Percentiles rank a stretch among this genome's conserved stretches.
Evolutionary conservation across 1,284 basidiomycete genomes (phyloP).

Genomic region (Puccinia triticina): DNA sequence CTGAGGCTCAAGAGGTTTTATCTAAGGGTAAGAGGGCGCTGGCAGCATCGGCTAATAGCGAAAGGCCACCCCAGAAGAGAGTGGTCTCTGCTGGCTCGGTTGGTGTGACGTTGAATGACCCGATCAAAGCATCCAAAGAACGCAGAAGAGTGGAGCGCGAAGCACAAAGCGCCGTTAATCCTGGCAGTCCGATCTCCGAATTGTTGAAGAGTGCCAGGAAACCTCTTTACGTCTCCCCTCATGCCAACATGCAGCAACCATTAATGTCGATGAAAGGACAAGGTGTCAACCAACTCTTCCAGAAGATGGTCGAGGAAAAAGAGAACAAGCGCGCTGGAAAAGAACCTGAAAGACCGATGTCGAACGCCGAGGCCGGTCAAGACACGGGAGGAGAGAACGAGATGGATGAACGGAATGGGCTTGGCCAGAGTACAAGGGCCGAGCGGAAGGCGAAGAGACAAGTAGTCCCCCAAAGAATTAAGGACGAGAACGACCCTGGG

Average conservation of each 20-base stretch:
- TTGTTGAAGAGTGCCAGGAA: constrained; percentile 82
- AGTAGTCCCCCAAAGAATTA: constrained; percentile 32
- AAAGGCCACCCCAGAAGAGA: constrained; percentile 38
- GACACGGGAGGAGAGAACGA: constrained; percentile 60
- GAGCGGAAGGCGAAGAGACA: constrained; percentile 46
- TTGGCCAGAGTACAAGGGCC: constrained; percentile 49
- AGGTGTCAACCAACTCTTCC: constrained; percentile 38
- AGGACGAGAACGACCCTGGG: constrained; percentile 45
- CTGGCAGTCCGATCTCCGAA: constrained; percentile 89
- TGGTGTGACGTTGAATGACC: constrained; percentile 37
- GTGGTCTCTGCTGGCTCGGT: constrained; percentile 36
- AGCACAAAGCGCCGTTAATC: constrained; percentile 91
- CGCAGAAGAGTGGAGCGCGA: constrained; percentile 71
- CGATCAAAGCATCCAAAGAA: constrained; percentile 47
- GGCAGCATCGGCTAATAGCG: constrained; percentile 42
- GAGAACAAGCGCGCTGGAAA: constrained; percentile 50
- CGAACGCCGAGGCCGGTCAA: constrained; percentile 42
- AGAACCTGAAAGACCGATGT: constrained; percentile 40
- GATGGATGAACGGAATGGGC: constrained; percentile 18
- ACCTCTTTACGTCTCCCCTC: constrained; percentile 74
- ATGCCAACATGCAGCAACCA: constrained; percentile 42
- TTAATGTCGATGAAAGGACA: constrained; percentile 46
- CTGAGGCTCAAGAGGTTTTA: constrained; percentile 11
- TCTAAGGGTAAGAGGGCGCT: constrained; percentile 38
- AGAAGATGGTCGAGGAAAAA: constrained; percentile 56